phyloP scores from a whole-genome alignment of 2,329 filamentous ascomycete genomes.

The Diaporthe citri region DNA sequence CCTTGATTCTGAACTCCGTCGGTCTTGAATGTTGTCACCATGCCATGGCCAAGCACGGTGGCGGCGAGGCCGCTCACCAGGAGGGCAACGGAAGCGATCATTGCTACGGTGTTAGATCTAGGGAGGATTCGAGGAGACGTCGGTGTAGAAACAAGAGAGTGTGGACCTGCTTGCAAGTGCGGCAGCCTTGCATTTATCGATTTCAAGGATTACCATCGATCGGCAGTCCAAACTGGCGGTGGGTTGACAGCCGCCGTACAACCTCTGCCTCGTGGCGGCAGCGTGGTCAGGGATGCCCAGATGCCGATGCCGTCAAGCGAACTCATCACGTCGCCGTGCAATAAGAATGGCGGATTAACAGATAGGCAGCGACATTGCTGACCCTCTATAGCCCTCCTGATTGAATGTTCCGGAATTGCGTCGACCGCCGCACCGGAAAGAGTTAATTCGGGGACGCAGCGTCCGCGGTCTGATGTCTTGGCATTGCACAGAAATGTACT shows the following conservation, averaged over 20 bases:
- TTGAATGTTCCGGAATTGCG: slow-evolving; percentile 16
- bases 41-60: slow-evolving; percentile 54
- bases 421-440: slow-evolving; percentile 8
- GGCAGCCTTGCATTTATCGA: background rate
- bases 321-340: background rate
- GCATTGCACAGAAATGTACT: background rate
- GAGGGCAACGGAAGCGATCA: slow-evolving; percentile 17
- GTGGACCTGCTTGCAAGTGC: background rate
- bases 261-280: slow-evolving; percentile 14
- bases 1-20: slow-evolving; percentile 53
- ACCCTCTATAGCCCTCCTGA: background rate
- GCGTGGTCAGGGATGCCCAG: background rate
- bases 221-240: background rate
- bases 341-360: background rate
- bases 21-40: slow-evolving; percentile 62
- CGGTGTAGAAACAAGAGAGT: background rate
- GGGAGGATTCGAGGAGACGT: background rate
- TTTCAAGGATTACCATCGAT: too few species aligned
- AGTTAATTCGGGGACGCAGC: slow-evolving; percentile 20
- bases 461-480: slow-evolving; percentile 17
- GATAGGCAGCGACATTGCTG: too few species aligned
- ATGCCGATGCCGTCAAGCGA: background rate
- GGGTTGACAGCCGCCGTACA: background rate
- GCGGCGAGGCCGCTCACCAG: slow-evolving; percentile 40
- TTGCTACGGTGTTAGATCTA: background rate